phyloP scores from a whole-genome alignment of 2,329 filamentous ascomycete species.

The Colletotrichum liaoningense region DNA sequence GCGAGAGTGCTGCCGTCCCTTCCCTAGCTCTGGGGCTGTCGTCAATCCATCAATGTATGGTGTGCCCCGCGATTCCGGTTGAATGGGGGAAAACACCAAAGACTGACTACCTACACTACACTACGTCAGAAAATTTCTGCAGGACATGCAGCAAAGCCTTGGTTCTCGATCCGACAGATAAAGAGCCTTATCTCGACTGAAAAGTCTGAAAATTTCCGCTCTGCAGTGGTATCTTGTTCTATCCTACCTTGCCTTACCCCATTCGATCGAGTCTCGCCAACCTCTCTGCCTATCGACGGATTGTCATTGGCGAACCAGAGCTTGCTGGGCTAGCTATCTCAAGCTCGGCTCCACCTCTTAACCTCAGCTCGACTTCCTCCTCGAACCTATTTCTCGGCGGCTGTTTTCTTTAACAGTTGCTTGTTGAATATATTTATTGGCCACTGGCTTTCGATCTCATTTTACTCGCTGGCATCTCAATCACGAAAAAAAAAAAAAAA shows the following conservation, averaged over 20 bases:
- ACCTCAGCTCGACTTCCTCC: background rate
- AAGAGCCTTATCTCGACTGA: background rate
- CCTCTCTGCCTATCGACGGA: background rate
- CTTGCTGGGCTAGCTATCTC: background rate
- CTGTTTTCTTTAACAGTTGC: background rate
- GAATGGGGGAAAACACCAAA: background rate
- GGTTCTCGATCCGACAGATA: background rate
- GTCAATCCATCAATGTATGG: background rate
- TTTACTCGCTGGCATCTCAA: background rate
- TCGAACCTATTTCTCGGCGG: background rate
- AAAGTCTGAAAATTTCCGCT: background rate
- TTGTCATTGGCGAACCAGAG: slow-evolving; percentile 10
- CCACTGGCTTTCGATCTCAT: background rate
- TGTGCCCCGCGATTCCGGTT: background rate
- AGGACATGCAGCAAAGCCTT: background rate
- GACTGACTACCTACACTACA: background rate
- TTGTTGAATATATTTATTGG: background rate
- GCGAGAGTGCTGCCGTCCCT: background rate
- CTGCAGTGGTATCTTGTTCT: background rate
- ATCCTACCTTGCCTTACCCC: slow-evolving; percentile 1
- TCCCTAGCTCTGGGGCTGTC: background rate
- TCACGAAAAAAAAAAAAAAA: background rate
- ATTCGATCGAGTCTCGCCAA: background rate
- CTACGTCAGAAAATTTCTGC: background rate
- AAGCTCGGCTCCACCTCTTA: background rate